Percentiles rank a stretch among this genome's conserved stretches.
Evolutionary conservation across 805 yeast species (phyloP).

Genomic region (Ogataea pignaliae): DNA sequence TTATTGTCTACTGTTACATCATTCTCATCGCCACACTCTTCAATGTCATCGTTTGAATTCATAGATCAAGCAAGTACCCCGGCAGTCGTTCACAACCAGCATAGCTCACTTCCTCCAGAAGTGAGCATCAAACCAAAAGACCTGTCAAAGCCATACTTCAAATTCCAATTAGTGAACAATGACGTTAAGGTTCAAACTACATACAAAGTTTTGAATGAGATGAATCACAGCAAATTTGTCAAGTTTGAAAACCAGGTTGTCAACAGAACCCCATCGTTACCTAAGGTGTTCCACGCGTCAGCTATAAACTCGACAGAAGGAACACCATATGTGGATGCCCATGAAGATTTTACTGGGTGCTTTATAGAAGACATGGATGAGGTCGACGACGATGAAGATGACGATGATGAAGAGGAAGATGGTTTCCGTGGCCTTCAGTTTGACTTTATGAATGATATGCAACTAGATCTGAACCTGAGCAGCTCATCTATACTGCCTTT

Average conservation of each 20-base stretch:
- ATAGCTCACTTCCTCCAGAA: constrained; percentile 37
- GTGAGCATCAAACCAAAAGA: constrained; percentile 30
- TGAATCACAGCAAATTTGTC: constrained; percentile 13
- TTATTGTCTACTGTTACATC: constrained; percentile 21
- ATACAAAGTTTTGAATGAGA: constrained; percentile 10
- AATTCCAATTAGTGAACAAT: constrained; percentile 24
- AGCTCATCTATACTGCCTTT: neutral
- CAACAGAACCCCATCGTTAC: constrained; percentile 17
- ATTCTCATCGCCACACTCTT: constrained; percentile 27
- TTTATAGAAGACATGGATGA: neutral
- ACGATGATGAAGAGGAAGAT: neutral
- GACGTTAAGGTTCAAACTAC: constrained; percentile 19
- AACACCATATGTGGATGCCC: too few species aligned
- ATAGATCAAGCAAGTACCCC: constrained; percentile 9
- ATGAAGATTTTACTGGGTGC: too few species aligned
- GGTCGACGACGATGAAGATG: neutral
- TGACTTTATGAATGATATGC: neutral
- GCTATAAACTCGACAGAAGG: too few species aligned
- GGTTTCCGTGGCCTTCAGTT: neutral
- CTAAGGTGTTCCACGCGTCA: too few species aligned
- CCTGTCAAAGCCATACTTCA: constrained; percentile 15
- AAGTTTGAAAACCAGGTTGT: neutral
- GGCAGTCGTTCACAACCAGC: constrained; percentile 14
- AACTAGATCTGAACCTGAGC: neutral
- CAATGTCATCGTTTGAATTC: constrained; percentile 22